Evolutionary conservation across 108 stramenopile genomes (phyloP), one percentile per base, ranked within the genome.

Genomic region (Epipyxis sp.): DNA sequence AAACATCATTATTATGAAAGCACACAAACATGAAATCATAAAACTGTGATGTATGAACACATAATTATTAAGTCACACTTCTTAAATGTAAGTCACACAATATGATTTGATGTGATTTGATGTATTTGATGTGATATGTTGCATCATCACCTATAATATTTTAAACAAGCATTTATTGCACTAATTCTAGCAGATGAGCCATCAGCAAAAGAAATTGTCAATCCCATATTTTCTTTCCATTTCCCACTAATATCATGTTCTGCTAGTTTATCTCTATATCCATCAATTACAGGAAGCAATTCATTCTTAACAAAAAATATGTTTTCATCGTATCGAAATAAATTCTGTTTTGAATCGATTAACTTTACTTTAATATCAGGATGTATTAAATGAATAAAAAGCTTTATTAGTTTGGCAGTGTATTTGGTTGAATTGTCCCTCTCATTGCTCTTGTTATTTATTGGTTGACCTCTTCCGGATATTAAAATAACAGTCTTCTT

Each of bases 281-380:
- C 80, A 43, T 94, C 91, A 40, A 98, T 85, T 34, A 87, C 85
- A 0, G 95, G 95, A 78, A 93, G 78, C 3, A 96, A 89, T 71
- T 93, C 93, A 35, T 86, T 77, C 59, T 94, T 91, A n/a, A 93
- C 93, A 77, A 98, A 98, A 1, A 81, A 69, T 34, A 97, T 94
- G 81, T 98, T 98, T 69, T 97, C 94, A 69, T 97, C 95, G 78
- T 95, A 98, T 13, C 95, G 90, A 78, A 96, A 95, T 44, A 97
- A 88, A 68, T 95, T 92, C n/a, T 90, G 89, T 39, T 87, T 78
- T 1, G 94, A 95, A 79, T 95, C 91, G 29, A 95, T 84, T 46
- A 46, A 40, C 34, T 34, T 10, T n/a, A 93, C 91, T 0, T 85
- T 81, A 32, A 94, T 76, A 42, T 91, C 91, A 0, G 93, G 91